Base-by-base conservation (phyloP, 805 yeast species). In the Saturnispora quitensis region DNA sequence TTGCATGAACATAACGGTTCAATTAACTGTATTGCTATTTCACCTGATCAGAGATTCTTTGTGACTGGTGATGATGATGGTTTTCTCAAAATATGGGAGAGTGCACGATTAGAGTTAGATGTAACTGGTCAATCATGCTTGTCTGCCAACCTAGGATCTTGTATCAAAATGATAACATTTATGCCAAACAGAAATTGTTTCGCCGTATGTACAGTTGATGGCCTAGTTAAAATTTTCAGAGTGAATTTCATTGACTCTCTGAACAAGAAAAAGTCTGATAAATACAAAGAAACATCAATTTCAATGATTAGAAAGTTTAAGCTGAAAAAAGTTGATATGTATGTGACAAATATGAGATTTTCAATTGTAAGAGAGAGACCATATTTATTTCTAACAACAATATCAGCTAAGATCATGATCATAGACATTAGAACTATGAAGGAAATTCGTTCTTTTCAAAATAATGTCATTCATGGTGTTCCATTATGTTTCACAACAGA, bases 41-140 rank as follows among this genome's bases (percentile, higher is more conserved):
- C 86, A 5, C 81, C 84, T 0, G 81, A 84, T 28, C 75, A 80
- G 15, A 76, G 77, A 24, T 84, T 78, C 56, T 81, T 91, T 56
- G 69, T 89, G 2, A 82, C 93, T 2, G 96, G 89, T 2, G 87
- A 93, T 7, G 85, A 82, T 46, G 75, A 76, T 28, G 96, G 97
- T 0, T 62, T 69, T 1, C 60, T 93, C 40, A 84, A 80, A 56
- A 66, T 91, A 0, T 93, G 97, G 97, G 95, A 88, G 61, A 66
- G 82, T 0, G 60, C 69, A 9, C 78, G 81, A 53, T 67, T 90
- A 36, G 88, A 82, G 49, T 76, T 76, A 50, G 85, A 84, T 40
- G 77, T 81, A 3, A 68, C 76, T 9, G 76, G 77, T 31, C 68
- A 74, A 4, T 74, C 88, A 0, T 64, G 72, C 8, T 56, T 78